Base-by-base conservation (phyloP, 2,329 filamentous ascomycete species). In the Penicillium occitanis region DNA sequence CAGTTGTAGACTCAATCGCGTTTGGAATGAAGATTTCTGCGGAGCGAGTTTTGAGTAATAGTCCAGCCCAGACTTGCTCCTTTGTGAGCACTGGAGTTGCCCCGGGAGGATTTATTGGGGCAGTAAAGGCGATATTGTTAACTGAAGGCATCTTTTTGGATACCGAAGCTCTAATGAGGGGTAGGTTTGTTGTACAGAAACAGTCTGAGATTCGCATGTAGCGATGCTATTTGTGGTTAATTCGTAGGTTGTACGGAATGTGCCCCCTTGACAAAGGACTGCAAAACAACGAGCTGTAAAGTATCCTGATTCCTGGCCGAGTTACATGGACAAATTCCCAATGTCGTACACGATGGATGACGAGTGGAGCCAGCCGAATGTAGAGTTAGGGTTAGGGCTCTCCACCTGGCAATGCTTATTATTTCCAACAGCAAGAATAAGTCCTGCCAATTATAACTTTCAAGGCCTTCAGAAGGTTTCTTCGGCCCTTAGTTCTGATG, bases 51-150 rank as follows among this genome's bases (percentile, higher is more conserved):
- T 76, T 76, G 25, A 73, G 66, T 19, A 71, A 68, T 1, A 76
- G 46, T 78, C 75, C 77, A 0, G 71, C 69, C 78, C 78, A 80
- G 57, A 80, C 68, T 70, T 80, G 77, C 1, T 70, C 64, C n/a
- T 53, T 61, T 2, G 72, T 74, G n/a, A 80, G 71, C 3, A 70
- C 58, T 2, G 73, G 74, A 25, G 67, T 70, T 6, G 69, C 68
- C 1, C 71, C 72, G 2, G 74, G 59, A 48, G 77, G 75, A 65
- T 80, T 80, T 69, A 80, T 73, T 2, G 73, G 73, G 2, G 75
- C 72, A 8, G 77, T 79, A 71, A 73, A 79, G 50, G 77, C 76
- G 67, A 78, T 62, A 68, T 78, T 74, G 69, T 76, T 76, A 25
- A 74, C 25, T 22, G 51, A 48, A 19, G 62, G 51, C 62, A 64